Base-by-base conservation (phyloP, 73 alveolate species). In the Blepharisma japonicum region DNA sequence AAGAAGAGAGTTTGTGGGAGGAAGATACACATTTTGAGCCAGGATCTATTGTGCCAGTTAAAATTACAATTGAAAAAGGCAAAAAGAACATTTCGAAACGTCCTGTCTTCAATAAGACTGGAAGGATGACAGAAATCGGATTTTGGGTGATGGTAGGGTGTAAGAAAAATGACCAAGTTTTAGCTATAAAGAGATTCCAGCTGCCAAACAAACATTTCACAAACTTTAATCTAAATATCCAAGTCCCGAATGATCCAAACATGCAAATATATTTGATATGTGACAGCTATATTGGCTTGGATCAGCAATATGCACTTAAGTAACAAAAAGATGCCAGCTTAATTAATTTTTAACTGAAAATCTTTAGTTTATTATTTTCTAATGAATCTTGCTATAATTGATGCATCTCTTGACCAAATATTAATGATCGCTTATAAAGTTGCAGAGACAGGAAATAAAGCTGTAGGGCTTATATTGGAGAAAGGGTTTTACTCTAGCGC, bases 261-360 rank as follows among this genome's bases (percentile, higher is more conserved):
- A 78, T 94, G 25, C 79, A 80, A 55, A 81, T 94, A 45, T 84
- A 87, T 82, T 77, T 94, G 20, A 80, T 94, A 79, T 79, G 95
- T 85, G 99, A 94, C 83, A 78, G 93, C 55, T 94, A 94, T 79
- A 82, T 91, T 46, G 99, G 99, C 20, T 74, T 94, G 32, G 99
- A 94, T 81, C 93, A 94, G 68, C 83, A 77, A 76, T 83, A 90
- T 67, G 68, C 68, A 54, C 67, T 94, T 5, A 90, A 87, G 81
- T 89, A 68, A 77, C 14, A 18, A 61, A n/a, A 25, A 61, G 14
- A 61, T 11, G 67, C 23, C 23, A 50, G 67, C 2, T 53, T 53
- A 53, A 32, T 32, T 32, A 32, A 32, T 32, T 32, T 32, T 32
- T 32, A 32, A 32, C 42, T 32, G 42, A 32, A 32, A 32, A 32